A percentile compares a stretch with the other conserved stretches of the same genome.
These are phyloP conservation scores for Colletotrichum liaoningense DNA, from an alignment of 2,329 filamentous ascomycete genomes.

Conservation along the genomic window DNA sequence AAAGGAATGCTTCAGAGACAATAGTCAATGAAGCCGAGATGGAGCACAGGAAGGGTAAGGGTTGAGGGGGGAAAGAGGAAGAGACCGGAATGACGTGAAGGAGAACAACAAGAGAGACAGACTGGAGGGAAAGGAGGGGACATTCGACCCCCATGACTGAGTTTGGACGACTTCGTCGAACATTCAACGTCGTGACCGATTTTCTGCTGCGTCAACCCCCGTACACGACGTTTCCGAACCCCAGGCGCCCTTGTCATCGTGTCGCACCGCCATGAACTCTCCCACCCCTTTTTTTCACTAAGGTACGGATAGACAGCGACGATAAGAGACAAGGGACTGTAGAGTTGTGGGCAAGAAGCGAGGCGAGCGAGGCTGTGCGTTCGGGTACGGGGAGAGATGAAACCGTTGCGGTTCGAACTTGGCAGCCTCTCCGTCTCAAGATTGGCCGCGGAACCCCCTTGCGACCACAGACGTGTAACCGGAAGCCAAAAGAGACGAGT, in stretches of 20 bases:
- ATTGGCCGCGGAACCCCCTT: slow-evolving; percentile 25
- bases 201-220: slow-evolving; percentile 9
- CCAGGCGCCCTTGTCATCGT: slow-evolving; percentile 13
- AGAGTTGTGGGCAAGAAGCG: neutral
- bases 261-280: slow-evolving; percentile 20
- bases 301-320: neutral
- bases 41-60: slow-evolving; percentile 18
- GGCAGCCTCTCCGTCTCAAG: slow-evolving; percentile 33
- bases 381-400: slow-evolving; percentile 20
- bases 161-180: slow-evolving; percentile 23
- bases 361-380: slow-evolving; percentile 32
- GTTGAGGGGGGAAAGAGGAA: slow-evolving; percentile 12
- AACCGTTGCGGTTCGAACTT: slow-evolving; percentile 36
- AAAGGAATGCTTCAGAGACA: slow-evolving; percentile 27
- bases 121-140: neutral
- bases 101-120: slow-evolving; percentile 2
- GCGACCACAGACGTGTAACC: slow-evolving; percentile 28
- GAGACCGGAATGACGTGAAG: slow-evolving; percentile 19
- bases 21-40: slow-evolving; percentile 25
- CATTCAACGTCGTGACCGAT: neutral
- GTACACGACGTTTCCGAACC: slow-evolving; percentile 24
- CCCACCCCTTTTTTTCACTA: neutral
- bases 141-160: neutral
- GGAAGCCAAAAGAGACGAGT: slow-evolving; percentile 4
- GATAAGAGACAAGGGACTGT: neutral